Conservation (phyloP, 2,329 filamentous ascomycete species). For the Aspergillus sclerotialis region DNA sequence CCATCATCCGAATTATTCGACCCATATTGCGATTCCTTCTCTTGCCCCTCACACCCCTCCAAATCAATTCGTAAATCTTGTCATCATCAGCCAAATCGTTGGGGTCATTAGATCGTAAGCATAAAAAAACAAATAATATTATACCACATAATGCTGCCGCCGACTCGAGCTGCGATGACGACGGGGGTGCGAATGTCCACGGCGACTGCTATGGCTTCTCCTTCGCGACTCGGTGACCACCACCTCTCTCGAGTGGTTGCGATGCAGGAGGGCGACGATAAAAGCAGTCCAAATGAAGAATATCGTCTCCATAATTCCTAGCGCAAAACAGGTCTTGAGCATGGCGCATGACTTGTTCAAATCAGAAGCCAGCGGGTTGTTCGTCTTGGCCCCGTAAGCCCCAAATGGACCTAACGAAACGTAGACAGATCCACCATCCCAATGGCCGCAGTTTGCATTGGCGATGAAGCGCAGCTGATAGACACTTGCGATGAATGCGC, state of each 20-base stretch:
- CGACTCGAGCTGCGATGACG: constrained; percentile 24
- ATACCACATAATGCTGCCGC: constrained; percentile 25
- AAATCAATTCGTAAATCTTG: too few species aligned
- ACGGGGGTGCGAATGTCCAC: constrained; percentile 22
- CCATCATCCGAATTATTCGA: too few species aligned
- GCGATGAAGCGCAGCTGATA: constrained; percentile 52
- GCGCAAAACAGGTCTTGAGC: constrained; percentile 84
- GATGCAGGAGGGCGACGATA: constrained; percentile 51
- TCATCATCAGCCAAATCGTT: too few species aligned
- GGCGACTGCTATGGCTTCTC: constrained; percentile 28
- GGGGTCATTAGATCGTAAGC: neutral
- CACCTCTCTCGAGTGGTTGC: constrained; percentile 24
- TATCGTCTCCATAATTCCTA: constrained; percentile 80
- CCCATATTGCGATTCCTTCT: too few species aligned
- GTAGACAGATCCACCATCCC: constrained; percentile 48
- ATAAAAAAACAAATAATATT: constrained; percentile 1
- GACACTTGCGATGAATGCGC: constrained; percentile 56
- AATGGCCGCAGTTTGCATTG: constrained; percentile 59
- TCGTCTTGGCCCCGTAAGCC: constrained; percentile 42
- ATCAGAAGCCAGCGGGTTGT: constrained; percentile 44
- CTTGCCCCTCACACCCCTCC: too few species aligned
- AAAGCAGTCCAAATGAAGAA: constrained; percentile 74
- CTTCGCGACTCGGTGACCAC: constrained; percentile 33
- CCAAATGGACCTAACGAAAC: constrained; percentile 58
- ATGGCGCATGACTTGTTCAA: constrained; percentile 77